Evolutionary conservation across 257 asterid species (phyloP), one percentile per base, ranked within the genome.

Genomic region (Forsythia viridissima): DNA sequence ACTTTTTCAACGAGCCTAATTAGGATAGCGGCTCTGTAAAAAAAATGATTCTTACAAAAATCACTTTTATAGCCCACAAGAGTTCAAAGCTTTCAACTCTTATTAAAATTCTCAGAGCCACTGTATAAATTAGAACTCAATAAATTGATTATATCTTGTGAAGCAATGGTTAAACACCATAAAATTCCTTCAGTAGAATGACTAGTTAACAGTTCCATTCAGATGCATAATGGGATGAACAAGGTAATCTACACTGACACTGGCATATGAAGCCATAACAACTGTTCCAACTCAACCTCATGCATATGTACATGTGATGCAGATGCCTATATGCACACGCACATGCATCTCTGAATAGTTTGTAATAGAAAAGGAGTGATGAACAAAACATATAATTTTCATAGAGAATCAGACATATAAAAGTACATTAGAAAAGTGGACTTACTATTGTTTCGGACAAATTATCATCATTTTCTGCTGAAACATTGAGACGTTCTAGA

Each of bases 401-500:
- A n/a, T 18, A 5, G 69, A 61, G 37, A 61, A 61, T 20, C 13
- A 24, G 15, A 63, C 5, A 3, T 63, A 4, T 30, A 63, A 24
- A 39, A 6, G 37, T 2, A 18, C 12, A 13, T 15, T 8, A 68
- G 20, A 40, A 66, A 75, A 76, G 82, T 42, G 59, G 42, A 75
- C 94, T 91, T 91, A 94, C 98, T 24, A 86, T 76, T 71, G 78
- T 79, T 89, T 91, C 95, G 3, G 78, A 81, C 69, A 85, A 75
- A 67, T 72, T 82, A 44, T 80, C 79, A 55, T 81, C 89, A 24
- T 55, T 77, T 42, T 69, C 88, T 72, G 86, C 83, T 79, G 90
- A 84, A 72, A 85, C 42, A 67, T 75, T 72, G 21, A 92, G 76
- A 52, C 82, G 84, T 84, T 85, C 87, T 61, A 94, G 84, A 86